Base-by-base conservation (phyloP, 225 moss, liverwort and hornwort species). In the Anthoceros angustus region DNA sequence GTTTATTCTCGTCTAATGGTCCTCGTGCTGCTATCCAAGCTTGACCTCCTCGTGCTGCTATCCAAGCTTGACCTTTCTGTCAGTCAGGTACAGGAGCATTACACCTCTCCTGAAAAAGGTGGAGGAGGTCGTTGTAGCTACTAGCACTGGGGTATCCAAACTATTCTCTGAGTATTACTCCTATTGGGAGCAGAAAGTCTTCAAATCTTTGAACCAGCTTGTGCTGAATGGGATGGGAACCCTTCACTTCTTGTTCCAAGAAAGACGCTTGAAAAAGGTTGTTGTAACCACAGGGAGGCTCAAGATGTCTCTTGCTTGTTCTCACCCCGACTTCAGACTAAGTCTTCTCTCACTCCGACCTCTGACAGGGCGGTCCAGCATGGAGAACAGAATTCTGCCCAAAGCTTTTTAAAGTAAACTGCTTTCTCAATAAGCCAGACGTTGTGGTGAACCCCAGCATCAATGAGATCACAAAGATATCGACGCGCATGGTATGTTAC, bases 361-460 rank as follows among this genome's bases (percentile, higher is more conserved):
- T n/a, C n/a, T n/a, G n/a, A n/a, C n/a, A 89, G 89, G 82, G 80
- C 0, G 70, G 78, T 12, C 78, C 72, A 5, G 61, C 75, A 71
- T 82, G 39, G 61, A 86, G 77, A 70, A 70, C 75, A 10, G 64
- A 62, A 12, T 73, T 69, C 24, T 73, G 66, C 39, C 41, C 74
- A 8, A 74, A 82, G 11, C 72, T 93, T 23, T 89, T 89, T 70
- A 87, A 79, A 75, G 78, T 89, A 25, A 86, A 77, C 63, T 93
- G 93, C 68, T 89, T 83, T 65, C 71, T 93, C 61, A 93, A 93
- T 68, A 89, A 86, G 55, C 93, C 89, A 3, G 87, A 93, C 65
- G 89, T 89, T 0, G 86, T 93, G 0, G 82, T 87, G 24, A 85
- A 84, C 12, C 93, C 93, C 26, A 82, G 72, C 3, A 40, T 89